phyloP scores from a whole-genome alignment of 1,284 basidiomycete species.

The Lignosus rhinocerotis region DNA sequence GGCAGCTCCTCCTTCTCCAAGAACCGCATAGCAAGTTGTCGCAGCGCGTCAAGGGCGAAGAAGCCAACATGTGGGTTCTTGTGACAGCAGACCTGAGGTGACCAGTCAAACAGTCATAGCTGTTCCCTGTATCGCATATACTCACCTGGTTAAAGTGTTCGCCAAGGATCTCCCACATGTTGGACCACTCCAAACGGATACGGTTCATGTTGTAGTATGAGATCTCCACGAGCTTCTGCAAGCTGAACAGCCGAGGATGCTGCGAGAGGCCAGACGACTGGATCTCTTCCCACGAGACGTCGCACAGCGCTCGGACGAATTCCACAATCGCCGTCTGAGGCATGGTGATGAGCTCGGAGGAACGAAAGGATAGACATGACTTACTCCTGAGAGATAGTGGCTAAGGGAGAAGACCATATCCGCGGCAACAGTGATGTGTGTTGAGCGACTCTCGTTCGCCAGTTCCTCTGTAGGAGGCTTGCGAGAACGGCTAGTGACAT shows the following conservation, averaged over 20 bases:
- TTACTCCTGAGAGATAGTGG: conserved; percentile 90
- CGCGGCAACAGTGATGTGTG: conserved; percentile 97
- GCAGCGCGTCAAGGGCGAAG: conserved; percentile 96
- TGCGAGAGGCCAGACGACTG: conserved; percentile 94
- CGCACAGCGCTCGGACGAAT: conserved; percentile 94
- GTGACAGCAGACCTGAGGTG: conserved; percentile 89
- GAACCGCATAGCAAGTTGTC: conserved; percentile 98
- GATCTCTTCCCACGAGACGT: conserved; percentile 99
- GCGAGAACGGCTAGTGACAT: conserved; percentile 47
- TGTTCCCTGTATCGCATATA: conserved; percentile 17
- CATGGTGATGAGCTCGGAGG: conserved; percentile 3
- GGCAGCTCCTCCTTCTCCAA: conserved; percentile 98
- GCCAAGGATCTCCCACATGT: conserved; percentile 96
- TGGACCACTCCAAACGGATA: conserved; percentile 98
- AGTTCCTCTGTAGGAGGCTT: conserved; percentile 89
- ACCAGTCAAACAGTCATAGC: conserved; percentile 3
- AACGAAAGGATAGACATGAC: conserved; percentile 30
- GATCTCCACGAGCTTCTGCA: conserved; percentile 99
- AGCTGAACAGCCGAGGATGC: conserved; percentile 93
- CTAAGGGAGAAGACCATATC: conserved; percentile 99
- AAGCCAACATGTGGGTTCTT: conserved; percentile 96
- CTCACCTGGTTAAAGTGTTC: conserved; percentile 97
- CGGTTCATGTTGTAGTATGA: conserved; percentile 99
- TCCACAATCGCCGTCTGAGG: conserved; percentile 92
- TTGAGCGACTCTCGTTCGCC: conserved; percentile 95